Conservation (phyloP, 2,329 filamentous ascomycete species). For the Coniochaeta hoffmannii region DNA sequence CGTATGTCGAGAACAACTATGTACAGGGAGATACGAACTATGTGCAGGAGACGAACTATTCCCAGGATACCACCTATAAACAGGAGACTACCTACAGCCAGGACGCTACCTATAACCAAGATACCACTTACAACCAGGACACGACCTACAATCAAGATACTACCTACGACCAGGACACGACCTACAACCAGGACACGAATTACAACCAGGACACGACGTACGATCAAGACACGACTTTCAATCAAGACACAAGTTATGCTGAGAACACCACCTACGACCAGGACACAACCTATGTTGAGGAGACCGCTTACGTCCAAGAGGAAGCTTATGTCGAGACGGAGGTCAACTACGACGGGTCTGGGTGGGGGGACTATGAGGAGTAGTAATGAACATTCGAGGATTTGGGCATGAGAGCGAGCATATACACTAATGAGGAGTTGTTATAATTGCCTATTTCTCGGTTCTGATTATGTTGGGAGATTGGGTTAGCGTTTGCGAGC, state of each 20-base stretch:
- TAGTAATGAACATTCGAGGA: too few relatives aligned
- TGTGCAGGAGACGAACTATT: not conserved
- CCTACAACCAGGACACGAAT: not conserved
- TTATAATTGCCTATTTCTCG: too few relatives aligned
- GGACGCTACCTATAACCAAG: not conserved
- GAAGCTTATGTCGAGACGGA: not conserved
- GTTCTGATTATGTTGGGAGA: too few relatives aligned
- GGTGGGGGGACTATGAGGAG: constrained; percentile 12
- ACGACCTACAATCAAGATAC: not conserved
- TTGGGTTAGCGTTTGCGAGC: too few relatives aligned
- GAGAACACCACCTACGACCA: not conserved
- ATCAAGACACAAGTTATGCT: not conserved
- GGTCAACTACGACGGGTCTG: constrained; percentile 14
- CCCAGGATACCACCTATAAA: not conserved
- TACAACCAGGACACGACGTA: not conserved
- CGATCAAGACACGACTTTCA: not conserved
- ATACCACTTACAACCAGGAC: not conserved
- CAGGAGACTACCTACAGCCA: not conserved
- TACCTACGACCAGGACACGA: not conserved
- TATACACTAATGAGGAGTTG: too few relatives aligned
- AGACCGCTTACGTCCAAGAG: not conserved
- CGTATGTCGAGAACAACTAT: constrained; percentile 1
- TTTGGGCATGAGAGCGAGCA: too few relatives aligned
- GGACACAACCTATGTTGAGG: not conserved
- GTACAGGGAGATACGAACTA: not conserved